Conservation (phyloP, 2,329 filamentous ascomycete species). For the Scytalidium sp. region DNA sequence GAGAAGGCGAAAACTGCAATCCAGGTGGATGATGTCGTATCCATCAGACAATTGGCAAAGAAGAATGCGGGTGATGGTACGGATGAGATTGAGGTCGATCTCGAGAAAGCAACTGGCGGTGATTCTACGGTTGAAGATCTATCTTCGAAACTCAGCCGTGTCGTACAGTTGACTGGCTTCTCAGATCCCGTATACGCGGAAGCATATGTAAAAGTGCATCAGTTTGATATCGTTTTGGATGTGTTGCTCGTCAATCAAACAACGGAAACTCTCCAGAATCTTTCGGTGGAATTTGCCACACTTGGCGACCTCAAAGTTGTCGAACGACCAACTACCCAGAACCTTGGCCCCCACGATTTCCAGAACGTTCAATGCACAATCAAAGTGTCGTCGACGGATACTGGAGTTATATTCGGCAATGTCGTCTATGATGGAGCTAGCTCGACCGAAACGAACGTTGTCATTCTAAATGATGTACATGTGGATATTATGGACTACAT, state of each 20-base stretch:
- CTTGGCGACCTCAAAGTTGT: constrained; percentile 97
- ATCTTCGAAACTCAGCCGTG: constrained; percentile 89
- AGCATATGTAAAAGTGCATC: constrained; percentile 97
- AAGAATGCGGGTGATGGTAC: constrained; percentile 79
- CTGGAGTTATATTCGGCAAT: constrained; percentile 97
- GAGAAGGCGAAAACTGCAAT: constrained; percentile 93
- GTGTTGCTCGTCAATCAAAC: constrained; percentile 97
- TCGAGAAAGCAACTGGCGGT: constrained; percentile 92
- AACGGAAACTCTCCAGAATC: constrained; percentile 90
- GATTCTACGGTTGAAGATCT: constrained; percentile 82
- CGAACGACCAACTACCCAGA: constrained; percentile 93
- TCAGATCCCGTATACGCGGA: constrained; percentile 98
- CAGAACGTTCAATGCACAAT: constrained; percentile 98
- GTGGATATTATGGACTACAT: constrained; percentile 99
- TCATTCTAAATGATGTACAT: constrained; percentile 96
- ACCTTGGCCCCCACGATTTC: constrained; percentile 92
- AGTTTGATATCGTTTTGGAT: constrained; percentile 97
- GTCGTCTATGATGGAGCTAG: constrained; percentile 95
- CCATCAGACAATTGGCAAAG: constrained; percentile 89
- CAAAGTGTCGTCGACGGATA: constrained; percentile 97
- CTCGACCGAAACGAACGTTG: constrained; percentile 90
- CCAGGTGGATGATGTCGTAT: constrained; percentile 92
- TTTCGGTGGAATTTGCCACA: constrained; percentile 98
- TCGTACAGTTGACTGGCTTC: constrained; percentile 97
- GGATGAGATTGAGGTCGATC: constrained; percentile 83